phyloP scores from a whole-genome alignment of 495 filamentous ascomycete species.

The Halenospora varia region DNA sequence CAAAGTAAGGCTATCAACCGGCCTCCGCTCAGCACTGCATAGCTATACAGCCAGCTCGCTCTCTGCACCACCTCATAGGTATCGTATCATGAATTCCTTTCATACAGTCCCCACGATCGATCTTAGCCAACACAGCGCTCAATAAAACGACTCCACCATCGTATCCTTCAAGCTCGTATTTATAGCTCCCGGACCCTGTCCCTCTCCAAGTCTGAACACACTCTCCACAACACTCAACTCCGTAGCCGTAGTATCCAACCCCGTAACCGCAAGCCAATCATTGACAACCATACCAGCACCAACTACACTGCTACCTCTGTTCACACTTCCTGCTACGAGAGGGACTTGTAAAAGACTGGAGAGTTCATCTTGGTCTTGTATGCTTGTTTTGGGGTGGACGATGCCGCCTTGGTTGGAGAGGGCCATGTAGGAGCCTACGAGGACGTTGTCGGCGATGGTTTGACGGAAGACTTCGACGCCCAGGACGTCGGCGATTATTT shows the following conservation, averaged over 20 bases:
- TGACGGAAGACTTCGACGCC: slow-evolving; percentile 98
- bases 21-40: neutral
- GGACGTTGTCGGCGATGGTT: slow-evolving; percentile 93
- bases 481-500: slow-evolving; percentile 93
- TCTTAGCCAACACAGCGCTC: neutral
- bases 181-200: slow-evolving; percentile 66
- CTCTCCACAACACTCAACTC: slow-evolving; percentile 94
- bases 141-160: slow-evolving; percentile 98
- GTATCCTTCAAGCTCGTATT: slow-evolving; percentile 87
- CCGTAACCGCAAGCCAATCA: slow-evolving; percentile 98
- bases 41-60: neutral
- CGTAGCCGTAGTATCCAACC: slow-evolving; percentile 92
- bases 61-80: neutral
- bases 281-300: slow-evolving; percentile 99
- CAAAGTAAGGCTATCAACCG: neutral
- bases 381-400: slow-evolving; percentile 93
- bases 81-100: neutral
- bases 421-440: slow-evolving; percentile 93
- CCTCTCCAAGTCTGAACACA: slow-evolving; percentile 92
- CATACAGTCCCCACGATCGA: neutral
- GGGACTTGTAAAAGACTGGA: slow-evolving; percentile 91
- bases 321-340: slow-evolving; percentile 88
- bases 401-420: slow-evolving; percentile 95
- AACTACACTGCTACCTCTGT: slow-evolving; percentile 88
- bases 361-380: slow-evolving; percentile 97